A percentile compares a stretch with the other conserved stretches of the same genome.
Conservation (phyloP, 805 yeast species). For the Cephaloascus albidus region DNA sequence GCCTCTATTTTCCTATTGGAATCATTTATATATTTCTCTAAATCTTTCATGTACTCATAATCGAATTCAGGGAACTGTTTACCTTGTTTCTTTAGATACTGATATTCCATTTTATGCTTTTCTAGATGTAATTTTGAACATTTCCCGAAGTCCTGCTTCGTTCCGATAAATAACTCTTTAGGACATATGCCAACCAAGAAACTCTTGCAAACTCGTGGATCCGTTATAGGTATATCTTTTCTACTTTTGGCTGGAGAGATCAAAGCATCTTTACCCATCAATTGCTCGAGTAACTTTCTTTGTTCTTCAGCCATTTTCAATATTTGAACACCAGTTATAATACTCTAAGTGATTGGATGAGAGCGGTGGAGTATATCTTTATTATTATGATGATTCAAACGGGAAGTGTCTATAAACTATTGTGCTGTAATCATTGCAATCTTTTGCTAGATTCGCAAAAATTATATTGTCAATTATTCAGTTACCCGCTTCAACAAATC, state of each 20-base stretch:
- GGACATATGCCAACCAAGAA: conserved; percentile 85
- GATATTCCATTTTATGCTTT: conserved; percentile 64
- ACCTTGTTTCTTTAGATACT: conserved; percentile 30
- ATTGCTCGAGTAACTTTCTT: conserved; percentile 63
- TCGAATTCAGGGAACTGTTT: conserved; percentile 38
- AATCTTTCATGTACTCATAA: conserved; percentile 34
- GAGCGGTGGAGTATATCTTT: too few relatives aligned
- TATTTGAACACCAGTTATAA: too few relatives aligned
- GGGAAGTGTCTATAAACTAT: too few relatives aligned
- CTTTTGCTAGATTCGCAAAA: too few relatives aligned
- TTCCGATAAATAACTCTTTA: conserved; percentile 70
- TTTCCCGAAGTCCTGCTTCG: conserved; percentile 74
- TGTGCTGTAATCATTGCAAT: too few relatives aligned
- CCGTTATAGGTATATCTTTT: conserved; percentile 34
- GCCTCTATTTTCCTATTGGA: conserved; percentile 55
- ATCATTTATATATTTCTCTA: conserved; percentile 52
- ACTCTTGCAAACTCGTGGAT: conserved; percentile 63
- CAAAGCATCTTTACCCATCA: conserved; percentile 61
- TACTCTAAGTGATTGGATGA: too few relatives aligned
- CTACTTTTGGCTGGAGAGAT: conserved; percentile 25
- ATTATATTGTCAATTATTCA: too few relatives aligned
- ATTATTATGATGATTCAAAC: too few relatives aligned
- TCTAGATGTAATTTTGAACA: conserved; percentile 74
- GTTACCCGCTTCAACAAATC: too few relatives aligned
- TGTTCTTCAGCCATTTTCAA: conserved; percentile 64